Base-by-base conservation (phyloP, 1,139 yeast genomes). In the Candida labiduridarum region DNA sequence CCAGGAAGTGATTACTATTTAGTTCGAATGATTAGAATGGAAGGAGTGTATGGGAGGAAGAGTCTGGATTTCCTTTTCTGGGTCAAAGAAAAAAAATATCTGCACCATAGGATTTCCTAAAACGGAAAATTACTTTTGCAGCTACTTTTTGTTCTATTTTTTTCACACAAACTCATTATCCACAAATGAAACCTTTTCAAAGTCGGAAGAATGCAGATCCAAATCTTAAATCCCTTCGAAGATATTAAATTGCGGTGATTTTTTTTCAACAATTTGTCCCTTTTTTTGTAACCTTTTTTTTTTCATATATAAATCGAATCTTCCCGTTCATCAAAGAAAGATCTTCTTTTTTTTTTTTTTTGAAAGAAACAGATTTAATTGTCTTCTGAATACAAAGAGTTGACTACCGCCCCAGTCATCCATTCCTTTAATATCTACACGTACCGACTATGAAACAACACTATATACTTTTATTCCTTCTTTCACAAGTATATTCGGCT, bases 401-500 rank as follows among this genome's bases (percentile, higher is more conserved):
- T 34, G 14, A 10, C 41, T 12, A 19, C n/a, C 35, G 11, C 15
- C 29, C 29, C 27, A 38, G 11, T 15, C n/a, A 9, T 19, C 14
- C 41, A 25, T 47, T 53, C 51, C 47, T 47, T 47, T 47, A 38
- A 34, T 35, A 43, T 35, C 48, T 35, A 34, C 36, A 43, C 39
- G 11, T 11, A 30, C 14, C 5, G 14, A 30, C 34, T 18, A 45
- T 45, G 44, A 45, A 31, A 18, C 43, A 41, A 16, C 11, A 18
- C 25, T 25, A 27, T 29, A 27, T 38, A 14, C 35, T 45, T 29
- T 39, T 41, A 34, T 39, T 25, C 39, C 36, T 35, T 18, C 43
- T 46, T 29, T 29, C 42, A 35, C 25, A 39, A 29, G 22, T 29
- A 27, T 22, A 40, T 40, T 34, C 70, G 31, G 69, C 68, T 11